Base-by-base conservation (phyloP, 176 grass and related monocot species). In the Carex pumila region DNA sequence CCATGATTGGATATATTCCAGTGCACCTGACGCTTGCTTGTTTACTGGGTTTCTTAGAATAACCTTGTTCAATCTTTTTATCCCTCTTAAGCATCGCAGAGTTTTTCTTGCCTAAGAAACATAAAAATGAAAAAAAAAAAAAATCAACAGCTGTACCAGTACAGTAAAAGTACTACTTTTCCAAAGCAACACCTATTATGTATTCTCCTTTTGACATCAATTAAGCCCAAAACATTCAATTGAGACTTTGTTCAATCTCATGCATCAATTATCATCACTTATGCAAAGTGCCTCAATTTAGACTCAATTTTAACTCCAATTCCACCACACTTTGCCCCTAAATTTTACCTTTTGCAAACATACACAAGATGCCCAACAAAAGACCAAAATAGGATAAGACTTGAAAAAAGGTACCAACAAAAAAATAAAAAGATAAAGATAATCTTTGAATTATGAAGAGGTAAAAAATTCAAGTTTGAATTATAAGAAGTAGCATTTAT, bases 1-100 rank as follows among this genome's bases (percentile, higher is more conserved):
- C 96, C 96, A 98, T 56, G 91, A 89, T 67, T 93, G 91, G 84
- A 98, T 91, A 71, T 87, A 90, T 39, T 79, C 88, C 61, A 90
- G 64, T 13, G 96, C 92, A 74, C 87, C 86, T 21, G 88, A 85
- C n/a, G 91, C 90, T 87, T 98, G 96, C 83, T 95, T 95, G 55
- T 90, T 94, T 71, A 95, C 88, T 3, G 93, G 89, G 83, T 90
- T 75, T 29, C 73, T 82, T 43, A 93, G 56, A 12, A 89, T 85
- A 18, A 93, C 31, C 61, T 73, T 66, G 31, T 58, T 87, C 52
- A 98, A 74, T 88, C 93, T 90, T 86, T 91, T 91, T 18, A 88
- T 82, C 39, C 96, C 93, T 85, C 72, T 93, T 65, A 98, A 87
- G 63, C 86, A 92, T 54, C 80, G 68, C 32, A 98, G 89, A 50